Evolutionary conservation across 371 early-diverging fungal genomes (phyloP).

Genomic region (Syncephalastrum sp.): DNA sequence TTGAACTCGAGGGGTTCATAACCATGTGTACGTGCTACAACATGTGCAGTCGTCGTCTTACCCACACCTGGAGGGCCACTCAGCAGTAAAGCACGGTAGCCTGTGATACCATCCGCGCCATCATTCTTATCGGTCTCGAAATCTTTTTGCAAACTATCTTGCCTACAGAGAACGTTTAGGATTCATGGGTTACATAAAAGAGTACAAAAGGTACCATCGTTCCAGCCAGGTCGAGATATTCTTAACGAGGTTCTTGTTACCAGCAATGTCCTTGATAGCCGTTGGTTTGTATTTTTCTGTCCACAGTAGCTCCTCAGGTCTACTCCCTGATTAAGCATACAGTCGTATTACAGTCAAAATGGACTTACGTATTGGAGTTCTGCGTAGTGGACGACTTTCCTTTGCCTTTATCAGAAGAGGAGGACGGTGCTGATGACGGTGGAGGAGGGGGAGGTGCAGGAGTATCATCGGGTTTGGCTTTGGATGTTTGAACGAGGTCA

Average conservation of each 20-base stretch:
- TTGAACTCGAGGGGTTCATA: slow-evolving; percentile 97
- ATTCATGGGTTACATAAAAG: background rate
- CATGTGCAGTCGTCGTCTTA: slow-evolving; percentile 96
- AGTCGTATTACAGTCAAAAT: no score
- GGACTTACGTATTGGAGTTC: slow-evolving; percentile 1
- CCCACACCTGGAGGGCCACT: slow-evolving; percentile 99
- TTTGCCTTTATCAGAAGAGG: slow-evolving; percentile 14
- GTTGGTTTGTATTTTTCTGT: slow-evolving; percentile 96
- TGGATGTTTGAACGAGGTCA: slow-evolving; percentile 68
- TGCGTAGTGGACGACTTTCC: slow-evolving; percentile 11
- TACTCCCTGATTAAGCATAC: slow-evolving; percentile 3
- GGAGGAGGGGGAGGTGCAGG: background rate
- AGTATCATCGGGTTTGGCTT: slow-evolving; percentile 31
- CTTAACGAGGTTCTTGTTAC: slow-evolving; percentile 82
- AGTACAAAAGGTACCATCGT: slow-evolving; percentile 50
- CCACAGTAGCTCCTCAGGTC: slow-evolving; percentile 73
- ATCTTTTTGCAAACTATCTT: slow-evolving; percentile 23
- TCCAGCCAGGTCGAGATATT: slow-evolving; percentile 76
- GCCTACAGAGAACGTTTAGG: slow-evolving; percentile 4
- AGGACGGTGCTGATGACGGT: slow-evolving; percentile 1
- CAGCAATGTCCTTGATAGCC: slow-evolving; percentile 82
- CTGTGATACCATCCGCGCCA: slow-evolving; percentile 12
- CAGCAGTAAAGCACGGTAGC: slow-evolving; percentile 77
- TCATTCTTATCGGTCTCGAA: slow-evolving; percentile 14
- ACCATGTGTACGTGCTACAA: slow-evolving; percentile 80